phyloP scores from a whole-genome alignment of 2,329 filamentous ascomycete species.

The Pestalotiopsis sp. region DNA sequence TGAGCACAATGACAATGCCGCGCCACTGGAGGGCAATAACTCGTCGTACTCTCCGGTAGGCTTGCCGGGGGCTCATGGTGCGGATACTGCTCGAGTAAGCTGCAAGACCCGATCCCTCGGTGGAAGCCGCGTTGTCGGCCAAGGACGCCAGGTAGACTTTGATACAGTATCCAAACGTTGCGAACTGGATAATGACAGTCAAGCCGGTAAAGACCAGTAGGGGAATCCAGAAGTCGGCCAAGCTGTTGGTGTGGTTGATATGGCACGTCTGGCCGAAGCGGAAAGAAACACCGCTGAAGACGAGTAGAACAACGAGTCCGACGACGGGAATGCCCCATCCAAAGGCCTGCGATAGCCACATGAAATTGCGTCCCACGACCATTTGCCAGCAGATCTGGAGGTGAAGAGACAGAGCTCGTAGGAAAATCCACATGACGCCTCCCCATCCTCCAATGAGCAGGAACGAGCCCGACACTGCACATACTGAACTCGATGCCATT shows the following conservation, averaged over 20 bases:
- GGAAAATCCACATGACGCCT: slow-evolving; percentile 87
- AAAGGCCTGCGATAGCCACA: slow-evolving; percentile 77
- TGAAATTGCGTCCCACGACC: slow-evolving; percentile 84
- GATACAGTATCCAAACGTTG: slow-evolving; percentile 83
- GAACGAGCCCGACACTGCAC: slow-evolving; percentile 86
- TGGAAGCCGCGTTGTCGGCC: slow-evolving; percentile 71
- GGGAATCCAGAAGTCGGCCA: slow-evolving; percentile 89
- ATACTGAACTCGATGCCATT: slow-evolving; percentile 81
- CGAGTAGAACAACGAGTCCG: slow-evolving; percentile 75
- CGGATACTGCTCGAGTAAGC: slow-evolving; percentile 76
- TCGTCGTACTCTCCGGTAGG: slow-evolving; percentile 83
- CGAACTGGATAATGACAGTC: slow-evolving; percentile 69
- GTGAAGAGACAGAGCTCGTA: slow-evolving; percentile 88
- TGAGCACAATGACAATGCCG: slow-evolving; percentile 84
- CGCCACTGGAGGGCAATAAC: slow-evolving; percentile 94
- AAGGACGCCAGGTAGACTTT: slow-evolving; percentile 90
- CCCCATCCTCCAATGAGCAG: slow-evolving; percentile 85
- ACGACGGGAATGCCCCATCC: slow-evolving; percentile 85
- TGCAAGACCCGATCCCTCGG: slow-evolving; percentile 72
- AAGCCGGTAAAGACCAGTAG: slow-evolving; percentile 67
- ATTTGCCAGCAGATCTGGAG: slow-evolving; percentile 98
- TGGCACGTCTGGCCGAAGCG: slow-evolving; percentile 91
- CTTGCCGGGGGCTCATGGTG: slow-evolving; percentile 80
- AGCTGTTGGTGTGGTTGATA: slow-evolving; percentile 85
- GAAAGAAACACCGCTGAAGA: slow-evolving; percentile 90